Evolutionary conservation across 73 alveolate genomes (phyloP).

Genomic region (Paramecium sonneborni): DNA sequence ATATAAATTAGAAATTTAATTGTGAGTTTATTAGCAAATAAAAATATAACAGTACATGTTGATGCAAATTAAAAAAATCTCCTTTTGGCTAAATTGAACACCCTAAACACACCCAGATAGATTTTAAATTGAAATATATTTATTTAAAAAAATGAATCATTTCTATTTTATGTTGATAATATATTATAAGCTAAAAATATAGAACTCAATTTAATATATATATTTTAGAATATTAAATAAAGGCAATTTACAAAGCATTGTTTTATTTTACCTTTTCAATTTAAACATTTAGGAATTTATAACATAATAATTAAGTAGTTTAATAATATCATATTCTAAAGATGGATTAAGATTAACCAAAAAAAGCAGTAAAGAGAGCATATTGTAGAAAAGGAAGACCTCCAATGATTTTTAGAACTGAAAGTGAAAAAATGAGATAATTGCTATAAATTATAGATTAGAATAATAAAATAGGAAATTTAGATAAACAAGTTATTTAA

Average conservation of each 20-base stretch:
- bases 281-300: background rate
- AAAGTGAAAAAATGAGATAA: constrained; percentile 15
- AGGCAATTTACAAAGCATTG: background rate
- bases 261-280: background rate
- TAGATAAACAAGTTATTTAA: background rate
- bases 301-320: background rate
- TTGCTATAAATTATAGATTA: background rate
- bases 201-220: background rate
- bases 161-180: background rate
- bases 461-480: background rate
- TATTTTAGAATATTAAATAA: background rate
- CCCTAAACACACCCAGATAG: constrained; percentile 10
- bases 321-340: background rate
- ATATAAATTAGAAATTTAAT: background rate
- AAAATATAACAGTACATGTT: background rate
- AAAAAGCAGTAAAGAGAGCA: background rate
- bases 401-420: background rate
- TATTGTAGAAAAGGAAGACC: background rate
- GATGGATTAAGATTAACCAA: background rate
- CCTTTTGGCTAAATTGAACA: background rate
- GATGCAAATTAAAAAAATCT: background rate
- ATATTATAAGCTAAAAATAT: background rate
- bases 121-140: background rate
- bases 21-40: background rate
- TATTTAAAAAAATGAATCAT: background rate